These are phyloP conservation scores for Kluyveromyces dobzhanskii DNA, from an alignment of 805 yeast genomes.

Conservation along the genomic window DNA sequence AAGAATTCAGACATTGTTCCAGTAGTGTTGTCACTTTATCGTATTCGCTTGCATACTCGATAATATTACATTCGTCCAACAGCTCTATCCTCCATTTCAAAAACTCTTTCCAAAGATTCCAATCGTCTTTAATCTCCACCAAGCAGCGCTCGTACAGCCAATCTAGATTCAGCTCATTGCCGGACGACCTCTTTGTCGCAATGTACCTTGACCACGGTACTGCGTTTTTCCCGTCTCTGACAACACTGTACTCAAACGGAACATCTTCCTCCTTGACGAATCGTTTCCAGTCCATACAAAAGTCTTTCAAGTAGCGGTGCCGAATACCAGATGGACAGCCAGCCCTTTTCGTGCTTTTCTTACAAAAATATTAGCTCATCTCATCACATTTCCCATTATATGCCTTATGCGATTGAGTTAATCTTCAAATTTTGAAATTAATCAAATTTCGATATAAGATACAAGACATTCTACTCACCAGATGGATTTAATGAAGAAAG, in stretches of 20 bases:
- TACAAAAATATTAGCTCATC: too few relatives aligned
- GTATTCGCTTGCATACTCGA: constrained; percentile 27
- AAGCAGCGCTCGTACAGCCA: constrained; percentile 34
- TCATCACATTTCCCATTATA: too few relatives aligned
- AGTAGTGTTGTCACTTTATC: constrained; percentile 35
- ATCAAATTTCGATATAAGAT: too few relatives aligned
- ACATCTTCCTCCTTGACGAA: constrained; percentile 26
- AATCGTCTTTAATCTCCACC: constrained; percentile 11
- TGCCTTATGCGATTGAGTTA: too few relatives aligned
- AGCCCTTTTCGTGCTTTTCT: too few relatives aligned
- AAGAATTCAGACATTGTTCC: constrained; percentile 35
- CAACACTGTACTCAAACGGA: constrained; percentile 40
- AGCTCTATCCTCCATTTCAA: constrained; percentile 37
- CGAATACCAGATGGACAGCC: too few relatives aligned
- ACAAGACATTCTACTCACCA: too few relatives aligned
- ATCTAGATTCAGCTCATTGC: constrained; percentile 9
- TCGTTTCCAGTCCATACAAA: constrained; percentile 7
- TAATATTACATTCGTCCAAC: constrained; percentile 23
- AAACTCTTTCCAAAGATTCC: constrained; percentile 20
- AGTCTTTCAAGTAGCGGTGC: too few relatives aligned
- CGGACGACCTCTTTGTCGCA: constrained; percentile 15
- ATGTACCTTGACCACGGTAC: constrained; percentile 41
- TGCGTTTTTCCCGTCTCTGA: constrained; percentile 28
- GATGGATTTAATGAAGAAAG: too few relatives aligned
- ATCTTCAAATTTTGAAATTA: too few relatives aligned